These are phyloP conservation scores for Rosellinia necatrix DNA, from an alignment of 2,329 filamentous ascomycete species.

Conservation along the genomic window DNA sequence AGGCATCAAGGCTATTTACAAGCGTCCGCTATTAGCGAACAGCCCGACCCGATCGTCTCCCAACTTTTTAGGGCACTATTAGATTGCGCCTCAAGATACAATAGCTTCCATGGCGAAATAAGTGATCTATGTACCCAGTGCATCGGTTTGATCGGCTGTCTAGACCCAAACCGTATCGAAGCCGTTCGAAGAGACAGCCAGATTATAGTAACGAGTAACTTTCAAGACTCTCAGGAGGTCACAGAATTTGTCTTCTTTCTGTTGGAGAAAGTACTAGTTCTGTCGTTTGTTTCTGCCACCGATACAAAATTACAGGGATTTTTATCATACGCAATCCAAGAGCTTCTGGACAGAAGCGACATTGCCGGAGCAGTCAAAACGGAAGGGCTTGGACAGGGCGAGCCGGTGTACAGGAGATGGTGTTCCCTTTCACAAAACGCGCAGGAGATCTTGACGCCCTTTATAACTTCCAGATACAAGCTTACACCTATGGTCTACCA, in stretches of 20 bases:
- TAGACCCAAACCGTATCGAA: slow-evolving; percentile 91
- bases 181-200: slow-evolving; percentile 75
- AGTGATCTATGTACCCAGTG: slow-evolving; percentile 77
- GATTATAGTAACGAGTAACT: slow-evolving; percentile 88
- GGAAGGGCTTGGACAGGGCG: slow-evolving; percentile 53
- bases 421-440: slow-evolving; percentile 74
- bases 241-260: slow-evolving; percentile 86
- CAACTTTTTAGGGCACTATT: slow-evolving; percentile 77
- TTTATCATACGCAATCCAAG: slow-evolving; percentile 92
- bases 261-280: slow-evolving; percentile 85
- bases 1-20: slow-evolving; percentile 79
- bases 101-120: slow-evolving; percentile 68
- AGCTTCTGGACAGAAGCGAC: slow-evolving; percentile 78
- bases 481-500: slow-evolving; percentile 66
- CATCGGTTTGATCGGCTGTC: slow-evolving; percentile 84
- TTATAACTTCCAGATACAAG: slow-evolving; percentile 81
- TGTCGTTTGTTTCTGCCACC: slow-evolving; percentile 86
- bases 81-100: slow-evolving; percentile 84
- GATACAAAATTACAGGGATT: slow-evolving; percentile 89
- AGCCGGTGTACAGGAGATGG: slow-evolving; percentile 75
- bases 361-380: slow-evolving; percentile 63
- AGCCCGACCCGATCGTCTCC: slow-evolving; percentile 75
- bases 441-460: slow-evolving; percentile 83
- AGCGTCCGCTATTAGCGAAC: slow-evolving; percentile 78
- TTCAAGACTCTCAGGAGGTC: slow-evolving; percentile 75